These are phyloP conservation scores for Goffeauzyma gilvescens DNA, from an alignment of 768 basidiomycete genomes.

Conservation along the genomic window DNA sequence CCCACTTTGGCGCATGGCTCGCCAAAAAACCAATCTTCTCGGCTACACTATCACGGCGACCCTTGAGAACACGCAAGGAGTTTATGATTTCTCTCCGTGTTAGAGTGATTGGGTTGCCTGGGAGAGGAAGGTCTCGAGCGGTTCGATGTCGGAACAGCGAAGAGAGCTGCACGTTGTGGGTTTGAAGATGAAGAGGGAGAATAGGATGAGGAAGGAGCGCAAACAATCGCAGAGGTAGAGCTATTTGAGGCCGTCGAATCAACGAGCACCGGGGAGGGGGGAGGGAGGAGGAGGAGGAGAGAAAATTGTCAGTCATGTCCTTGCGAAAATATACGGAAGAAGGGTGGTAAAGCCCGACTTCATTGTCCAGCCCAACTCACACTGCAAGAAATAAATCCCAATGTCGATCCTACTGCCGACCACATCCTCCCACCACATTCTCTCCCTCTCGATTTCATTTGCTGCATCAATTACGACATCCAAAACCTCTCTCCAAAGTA, in stretches of 20 bases:
- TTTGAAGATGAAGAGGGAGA: constrained; percentile 7
- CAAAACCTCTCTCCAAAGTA: constrained; percentile 38
- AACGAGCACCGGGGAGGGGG: too few relatives aligned
- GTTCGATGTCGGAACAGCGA: constrained; percentile 36
- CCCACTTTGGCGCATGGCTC: constrained; percentile 22
- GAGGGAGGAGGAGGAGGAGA: too few relatives aligned
- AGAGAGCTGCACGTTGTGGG: constrained; percentile 13
- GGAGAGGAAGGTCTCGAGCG: constrained; percentile 12
- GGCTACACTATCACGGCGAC: constrained; percentile 20
- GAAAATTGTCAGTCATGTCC: too few relatives aligned
- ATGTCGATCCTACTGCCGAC: constrained; percentile 44
- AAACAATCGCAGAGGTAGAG: constrained; percentile 21
- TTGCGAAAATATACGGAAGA: too few relatives aligned
- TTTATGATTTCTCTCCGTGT: constrained; percentile 26
- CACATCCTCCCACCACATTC: constrained; percentile 66
- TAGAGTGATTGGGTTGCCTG: constrained; percentile 21
- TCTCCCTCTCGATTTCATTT: constrained; percentile 49
- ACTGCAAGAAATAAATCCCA: constrained; percentile 55
- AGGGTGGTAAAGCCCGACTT: too few relatives aligned
- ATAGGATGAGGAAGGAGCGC: constrained; percentile 15
- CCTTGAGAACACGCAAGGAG: constrained; percentile 16
- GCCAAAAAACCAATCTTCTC: constrained; percentile 23
- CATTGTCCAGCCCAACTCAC: too few relatives aligned
- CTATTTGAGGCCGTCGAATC: too few relatives aligned
- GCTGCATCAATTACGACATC: constrained; percentile 51